Evolutionary conservation across 495 filamentous ascomycete species (phyloP), one percentile per base, ranked within the genome.

Genomic region (Penicillium mononematosum): DNA sequence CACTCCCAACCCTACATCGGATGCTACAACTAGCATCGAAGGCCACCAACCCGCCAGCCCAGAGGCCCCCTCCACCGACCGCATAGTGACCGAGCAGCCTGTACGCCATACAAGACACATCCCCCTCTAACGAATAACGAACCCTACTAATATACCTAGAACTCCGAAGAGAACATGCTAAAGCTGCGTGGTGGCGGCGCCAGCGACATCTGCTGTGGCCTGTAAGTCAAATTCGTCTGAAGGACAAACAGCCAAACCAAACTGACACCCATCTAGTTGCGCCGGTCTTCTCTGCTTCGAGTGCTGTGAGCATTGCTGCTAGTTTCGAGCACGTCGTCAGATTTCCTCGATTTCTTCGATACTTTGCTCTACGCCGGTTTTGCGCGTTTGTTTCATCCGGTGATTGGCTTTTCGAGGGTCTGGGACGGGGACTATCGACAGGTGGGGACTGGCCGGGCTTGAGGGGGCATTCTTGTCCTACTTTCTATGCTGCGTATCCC

Each of bases 271-370:
- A 8, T 24, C 42, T 56, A 78, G 76, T 20, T 76, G 73, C 50
- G 73, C 76, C 31, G 76, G 74, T 69, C 64, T 76, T 34, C 58
- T 67, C 31, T 75, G 73, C 61, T 76, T 77, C 63, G 76, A 77
- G 59, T 78, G 76, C 69, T 68, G 65, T 16, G 65, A 68, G 50
- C 52, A 59, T 43, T 69, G 66, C 51, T 69, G 66, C 64, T 69
- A 67, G 56, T 48, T 50, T 12, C 31, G 10, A 34, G 4, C 31
- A 34, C 31, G 31, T 11, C 5, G 10, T 3, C 31, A 2, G 11
- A 2, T 24, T 25, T 19, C 43, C 14, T 34, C 22, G 20, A 29
- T 51, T 50, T 19, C 1, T 24, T 43, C 41, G 55, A 31, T 20
- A 17, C 9, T 5, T 48, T 36, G 24, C 9, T 22, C 17, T 3